A percentile compares a stretch with the other conserved stretches of the same genome.
These are phyloP conservation scores for Eucalyptus rudis DNA, from an alignment of 345 rosid species.

Conservation along the genomic window DNA sequence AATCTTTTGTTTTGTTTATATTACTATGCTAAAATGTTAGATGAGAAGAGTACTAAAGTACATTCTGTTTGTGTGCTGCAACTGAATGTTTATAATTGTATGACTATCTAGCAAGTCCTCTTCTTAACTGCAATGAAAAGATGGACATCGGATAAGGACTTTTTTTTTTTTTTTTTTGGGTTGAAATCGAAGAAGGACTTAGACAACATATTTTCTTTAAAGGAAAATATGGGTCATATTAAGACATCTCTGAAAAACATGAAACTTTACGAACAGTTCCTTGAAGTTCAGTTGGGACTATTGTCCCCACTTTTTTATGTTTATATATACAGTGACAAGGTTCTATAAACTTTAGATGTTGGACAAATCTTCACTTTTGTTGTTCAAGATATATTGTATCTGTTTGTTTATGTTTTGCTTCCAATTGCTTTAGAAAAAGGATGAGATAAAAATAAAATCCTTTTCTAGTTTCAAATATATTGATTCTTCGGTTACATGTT, in stretches of 20 bases:
- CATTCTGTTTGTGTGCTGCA: neutral
- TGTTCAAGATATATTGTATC: neutral
- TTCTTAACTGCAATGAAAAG: neutral
- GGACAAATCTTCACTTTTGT: neutral
- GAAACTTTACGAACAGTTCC: neutral
- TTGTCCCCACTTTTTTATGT: neutral
- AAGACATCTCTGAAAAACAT: neutral
- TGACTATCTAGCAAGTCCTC: neutral
- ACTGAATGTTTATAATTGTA: neutral
- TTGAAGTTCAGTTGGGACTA: neutral
- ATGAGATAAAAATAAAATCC: neutral
- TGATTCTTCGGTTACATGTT: neutral
- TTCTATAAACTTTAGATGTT: neutral
- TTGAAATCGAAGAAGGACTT: neutral
- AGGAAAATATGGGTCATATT: neutral
- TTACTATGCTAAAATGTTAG: neutral
- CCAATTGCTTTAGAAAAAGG: neutral
- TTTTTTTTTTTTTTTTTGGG: too few species aligned
- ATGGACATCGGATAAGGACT: neutral
- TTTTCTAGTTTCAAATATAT: neutral
- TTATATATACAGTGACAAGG: neutral
- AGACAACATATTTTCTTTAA: neutral
- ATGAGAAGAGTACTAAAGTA: neutral
- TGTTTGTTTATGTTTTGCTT: neutral
- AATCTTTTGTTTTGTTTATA: neutral